Base-by-base conservation (phyloP, 306 rosid genomes). In the Urtica urens region DNA sequence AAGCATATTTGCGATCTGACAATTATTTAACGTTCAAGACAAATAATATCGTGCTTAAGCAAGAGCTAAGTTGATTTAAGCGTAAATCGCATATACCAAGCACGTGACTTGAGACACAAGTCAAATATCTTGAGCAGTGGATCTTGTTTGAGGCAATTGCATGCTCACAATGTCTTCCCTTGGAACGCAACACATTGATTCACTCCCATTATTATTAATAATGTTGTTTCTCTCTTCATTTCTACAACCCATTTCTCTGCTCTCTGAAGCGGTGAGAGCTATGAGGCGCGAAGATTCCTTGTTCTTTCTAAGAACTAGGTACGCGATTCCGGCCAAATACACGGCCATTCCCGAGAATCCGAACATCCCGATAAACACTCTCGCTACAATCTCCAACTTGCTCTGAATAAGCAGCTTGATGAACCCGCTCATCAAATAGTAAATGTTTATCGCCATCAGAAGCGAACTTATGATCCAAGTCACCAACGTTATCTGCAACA, bases 91-190 rank as follows among this genome's bases (percentile, higher is more conserved):
- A n/a, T n/a, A n/a, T n/a, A n/a, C n/a, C n/a, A n/a, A n/a, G n/a
- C n/a, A n/a, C n/a, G n/a, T n/a, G n/a, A n/a, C n/a, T n/a, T n/a
- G n/a, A n/a, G n/a, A n/a, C n/a, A n/a, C n/a, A n/a, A n/a, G n/a
- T n/a, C n/a, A n/a, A n/a, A n/a, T n/a, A n/a, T n/a, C n/a, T n/a
- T n/a, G n/a, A n/a, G n/a, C 59, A 10, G 69, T 46, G 21, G 58
- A 48, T 44, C 74, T 77, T 73, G 80, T 84, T 34, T 77, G 83
- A 58, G 99, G 99, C 53, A 90, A 76, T 45, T 90, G 99, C 99
- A 79, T 81, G 81, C 74, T 81, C 13, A 65, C 81, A 46, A 79
- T 79, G 65, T 90, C 94, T 71, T 85, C 95, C 53, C 92, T 78
- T 18, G 75, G 83, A 22, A 71, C 75, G 46, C 33, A 27, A 53